A percentile compares a stretch with the other conserved stretches of the same genome.
Conservation (phyloP, 1,284 basidiomycete species). For the Tilletia setariae region DNA sequence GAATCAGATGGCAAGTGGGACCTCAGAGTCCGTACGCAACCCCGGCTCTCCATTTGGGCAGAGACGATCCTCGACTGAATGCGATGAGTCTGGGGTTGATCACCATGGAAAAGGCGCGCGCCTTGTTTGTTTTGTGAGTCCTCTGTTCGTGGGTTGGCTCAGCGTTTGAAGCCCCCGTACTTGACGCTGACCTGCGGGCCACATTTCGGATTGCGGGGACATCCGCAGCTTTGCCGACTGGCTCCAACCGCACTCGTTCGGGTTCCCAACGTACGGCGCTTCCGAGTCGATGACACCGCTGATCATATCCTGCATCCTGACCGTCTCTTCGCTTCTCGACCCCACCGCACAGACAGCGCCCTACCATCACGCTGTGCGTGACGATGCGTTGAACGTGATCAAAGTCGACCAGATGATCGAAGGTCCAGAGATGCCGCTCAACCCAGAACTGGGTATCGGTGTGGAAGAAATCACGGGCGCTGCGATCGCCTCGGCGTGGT, state of each 20-base stretch:
- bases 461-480: slow-evolving; percentile 49
- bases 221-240: slow-evolving; percentile 32
- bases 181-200: no score
- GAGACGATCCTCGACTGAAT: slow-evolving; percentile 41
- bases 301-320: slow-evolving; percentile 43
- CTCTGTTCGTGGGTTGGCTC: background rate
- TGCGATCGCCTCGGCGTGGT: slow-evolving; percentile 37
- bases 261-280: slow-evolving; percentile 44
- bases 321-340: slow-evolving; percentile 41
- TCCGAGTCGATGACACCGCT: slow-evolving; percentile 45
- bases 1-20: background rate
- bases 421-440: slow-evolving; percentile 26
- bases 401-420: slow-evolving; percentile 33
- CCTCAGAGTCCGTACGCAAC: slow-evolving; percentile 27
- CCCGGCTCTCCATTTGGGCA: slow-evolving; percentile 31
- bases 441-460: slow-evolving; percentile 47
- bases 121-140: slow-evolving; percentile 38
- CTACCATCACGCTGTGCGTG: slow-evolving; percentile 29
- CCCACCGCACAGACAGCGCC: slow-evolving; percentile 26
- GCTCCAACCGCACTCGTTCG: slow-evolving; percentile 43
- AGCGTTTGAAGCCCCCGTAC: no score
- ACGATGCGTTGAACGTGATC: slow-evolving; percentile 34
- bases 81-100: slow-evolving; percentile 41
- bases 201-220: no score
- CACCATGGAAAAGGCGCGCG: slow-evolving; percentile 37